Conservation (phyloP, 352 stramenopile species). For the Globisporangium recalcitrans region DNA sequence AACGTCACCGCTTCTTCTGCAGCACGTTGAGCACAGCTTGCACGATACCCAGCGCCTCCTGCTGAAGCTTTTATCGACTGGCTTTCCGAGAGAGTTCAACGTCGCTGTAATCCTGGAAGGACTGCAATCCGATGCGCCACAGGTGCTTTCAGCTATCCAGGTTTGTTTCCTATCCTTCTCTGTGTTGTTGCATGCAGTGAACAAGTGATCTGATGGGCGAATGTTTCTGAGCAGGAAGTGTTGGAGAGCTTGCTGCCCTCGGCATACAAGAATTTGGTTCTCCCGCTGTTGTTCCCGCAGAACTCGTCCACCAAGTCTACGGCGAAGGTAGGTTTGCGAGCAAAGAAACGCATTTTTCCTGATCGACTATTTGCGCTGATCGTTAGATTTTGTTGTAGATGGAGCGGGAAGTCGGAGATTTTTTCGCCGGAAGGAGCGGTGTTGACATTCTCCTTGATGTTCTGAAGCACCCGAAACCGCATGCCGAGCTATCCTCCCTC, state of each 20-base stretch:
- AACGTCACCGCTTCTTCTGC: conserved; percentile 61
- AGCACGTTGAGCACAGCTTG: conserved; percentile 76
- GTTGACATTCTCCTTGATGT: conserved; percentile 67
- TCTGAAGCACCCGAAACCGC: conserved; percentile 56
- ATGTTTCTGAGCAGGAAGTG: conserved; percentile 46
- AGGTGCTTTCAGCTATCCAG: conserved; percentile 80
- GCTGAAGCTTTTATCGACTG: conserved; percentile 75
- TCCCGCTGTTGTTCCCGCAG: conserved; percentile 70
- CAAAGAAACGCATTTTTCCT: background rate
- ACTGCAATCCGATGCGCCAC: conserved; percentile 53
- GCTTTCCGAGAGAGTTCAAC: conserved; percentile 81
- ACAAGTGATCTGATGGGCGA: background rate
- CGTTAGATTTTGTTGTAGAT: conserved; percentile 36
- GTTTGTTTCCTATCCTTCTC: conserved; percentile 25
- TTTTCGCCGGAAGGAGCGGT: conserved; percentile 41
- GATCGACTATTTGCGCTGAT: background rate
- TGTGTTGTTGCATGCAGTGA: background rate
- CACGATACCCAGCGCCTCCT: conserved; percentile 66
- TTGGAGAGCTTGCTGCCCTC: conserved; percentile 76
- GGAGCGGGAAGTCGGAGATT: conserved; percentile 39
- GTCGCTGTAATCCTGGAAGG: conserved; percentile 79
- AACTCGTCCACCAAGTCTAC: conserved; percentile 48
- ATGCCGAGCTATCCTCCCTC: conserved; percentile 64
- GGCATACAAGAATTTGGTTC: conserved; percentile 60
- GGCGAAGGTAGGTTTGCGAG: conserved; percentile 31